Conservation (phyloP, 2,329 filamentous ascomycete species). For the Aureobasidium musti region DNA sequence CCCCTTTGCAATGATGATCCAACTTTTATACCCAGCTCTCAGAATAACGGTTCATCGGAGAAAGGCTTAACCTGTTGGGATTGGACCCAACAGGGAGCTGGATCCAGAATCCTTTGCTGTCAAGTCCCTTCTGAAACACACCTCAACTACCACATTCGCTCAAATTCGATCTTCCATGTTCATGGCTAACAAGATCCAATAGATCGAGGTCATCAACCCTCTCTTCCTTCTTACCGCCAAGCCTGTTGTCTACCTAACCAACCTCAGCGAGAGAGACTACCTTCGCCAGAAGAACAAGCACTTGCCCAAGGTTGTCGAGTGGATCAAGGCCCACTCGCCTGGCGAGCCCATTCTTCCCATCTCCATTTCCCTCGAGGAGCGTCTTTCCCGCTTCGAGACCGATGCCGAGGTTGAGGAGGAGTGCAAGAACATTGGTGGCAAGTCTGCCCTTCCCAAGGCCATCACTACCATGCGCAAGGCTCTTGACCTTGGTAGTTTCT, state of each 20-base stretch:
- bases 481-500: constrained; percentile 90
- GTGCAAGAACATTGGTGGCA: constrained; percentile 82
- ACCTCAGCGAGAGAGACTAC: constrained; percentile 95
- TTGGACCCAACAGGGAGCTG: constrained; percentile 61
- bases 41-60: constrained; percentile 27
- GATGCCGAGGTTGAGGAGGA: constrained; percentile 79
- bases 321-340: constrained; percentile 86
- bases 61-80: constrained; percentile 29
- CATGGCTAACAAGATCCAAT: constrained; percentile 37
- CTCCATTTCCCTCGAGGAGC: constrained; percentile 90
- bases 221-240: constrained; percentile 94
- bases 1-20: constrained; percentile 82
- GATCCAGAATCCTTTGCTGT: constrained; percentile 28
- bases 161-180: neutral
- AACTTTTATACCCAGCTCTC: constrained; percentile 99
- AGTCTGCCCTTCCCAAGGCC: constrained; percentile 89
- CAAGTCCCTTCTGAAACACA: constrained; percentile 49
- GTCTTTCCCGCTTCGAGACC: constrained; percentile 75
- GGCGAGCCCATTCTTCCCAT: constrained; percentile 92
- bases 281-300: constrained; percentile 99
- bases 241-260: constrained; percentile 95
- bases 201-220: constrained; percentile 98
- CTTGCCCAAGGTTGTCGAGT: constrained; percentile 87
- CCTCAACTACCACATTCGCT: neutral
- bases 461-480: constrained; percentile 90